A percentile compares a stretch with the other conserved stretches of the same genome.
These are phyloP conservation scores for Aspergillus aculeatus DNA, from an alignment of 2,329 filamentous ascomycete genomes.

Conservation along the genomic window DNA sequence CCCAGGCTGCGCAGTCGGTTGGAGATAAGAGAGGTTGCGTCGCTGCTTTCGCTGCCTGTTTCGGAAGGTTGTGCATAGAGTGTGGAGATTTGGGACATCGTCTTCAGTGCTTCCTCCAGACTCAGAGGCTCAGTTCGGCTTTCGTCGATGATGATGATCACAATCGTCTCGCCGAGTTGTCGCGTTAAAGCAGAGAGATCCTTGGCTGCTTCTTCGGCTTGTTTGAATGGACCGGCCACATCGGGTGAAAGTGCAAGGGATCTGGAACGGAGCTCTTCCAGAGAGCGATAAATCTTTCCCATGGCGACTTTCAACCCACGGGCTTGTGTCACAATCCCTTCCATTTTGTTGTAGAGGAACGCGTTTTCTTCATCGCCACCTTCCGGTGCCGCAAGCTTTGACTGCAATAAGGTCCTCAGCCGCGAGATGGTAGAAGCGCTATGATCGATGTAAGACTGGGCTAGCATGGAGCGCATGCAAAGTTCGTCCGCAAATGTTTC, in stretches of 20 bases:
- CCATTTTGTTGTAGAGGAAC: slow-evolving; percentile 68
- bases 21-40: slow-evolving; percentile 68
- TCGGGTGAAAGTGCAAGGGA: slow-evolving; percentile 71
- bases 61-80: slow-evolving; percentile 28
- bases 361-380: slow-evolving; percentile 69
- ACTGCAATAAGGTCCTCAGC: slow-evolving; percentile 65
- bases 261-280: slow-evolving; percentile 74
- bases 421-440: slow-evolving; percentile 67
- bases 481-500: slow-evolving; percentile 75
- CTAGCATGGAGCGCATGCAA: slow-evolving; percentile 71
- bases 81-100: slow-evolving; percentile 47
- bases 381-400: slow-evolving; percentile 55
- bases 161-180: slow-evolving; percentile 65
- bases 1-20: slow-evolving; percentile 66
- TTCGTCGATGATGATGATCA: slow-evolving; percentile 68
- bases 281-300: slow-evolving; percentile 71
- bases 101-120: slow-evolving; percentile 63
- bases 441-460: slow-evolving; percentile 80
- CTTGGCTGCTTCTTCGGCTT: slow-evolving; percentile 63
- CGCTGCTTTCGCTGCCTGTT: slow-evolving; percentile 37
- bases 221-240: slow-evolving; percentile 67
- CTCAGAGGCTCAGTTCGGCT: slow-evolving; percentile 67
- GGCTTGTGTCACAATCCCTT: slow-evolving; percentile 70
- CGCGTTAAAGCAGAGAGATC: slow-evolving; percentile 67
- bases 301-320: slow-evolving; percentile 81